These are phyloP conservation scores for Phoma sp. DNA, from an alignment of 2,329 filamentous ascomycete species.

Conservation along the genomic window DNA sequence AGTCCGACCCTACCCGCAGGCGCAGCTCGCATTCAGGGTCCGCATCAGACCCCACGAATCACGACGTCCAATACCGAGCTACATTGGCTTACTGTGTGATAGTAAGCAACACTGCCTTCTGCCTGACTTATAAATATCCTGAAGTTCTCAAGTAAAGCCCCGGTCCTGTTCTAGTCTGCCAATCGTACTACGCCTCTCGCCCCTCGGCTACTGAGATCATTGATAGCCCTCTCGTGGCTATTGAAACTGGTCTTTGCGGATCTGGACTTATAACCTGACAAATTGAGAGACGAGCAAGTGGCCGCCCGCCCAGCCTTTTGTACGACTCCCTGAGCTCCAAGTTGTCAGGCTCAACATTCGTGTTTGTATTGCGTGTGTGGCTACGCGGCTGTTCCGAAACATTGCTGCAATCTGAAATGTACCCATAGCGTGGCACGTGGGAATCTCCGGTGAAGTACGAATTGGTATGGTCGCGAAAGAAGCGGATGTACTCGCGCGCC, in stretches of 20 bases:
- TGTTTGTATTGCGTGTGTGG: constrained; percentile 13
- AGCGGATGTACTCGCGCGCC: constrained; percentile 52
- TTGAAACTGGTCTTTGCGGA: constrained; percentile 18
- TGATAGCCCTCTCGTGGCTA: constrained; percentile 26
- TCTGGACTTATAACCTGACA: constrained; percentile 10
- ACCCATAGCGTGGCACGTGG: constrained; percentile 25
- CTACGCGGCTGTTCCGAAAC: constrained; percentile 21
- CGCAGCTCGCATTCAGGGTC: too few relatives aligned
- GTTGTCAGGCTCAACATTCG: constrained; percentile 23
- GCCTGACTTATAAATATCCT: too few relatives aligned
- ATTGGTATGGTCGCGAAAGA: constrained; percentile 35
- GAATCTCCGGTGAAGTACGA: constrained; percentile 21
- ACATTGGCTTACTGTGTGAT: too few relatives aligned
- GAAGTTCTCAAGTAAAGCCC: too few relatives aligned
- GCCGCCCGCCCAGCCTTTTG: constrained; percentile 12
- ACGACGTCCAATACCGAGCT: too few relatives aligned
- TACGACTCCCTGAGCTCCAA: constrained; percentile 28
- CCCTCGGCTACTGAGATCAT: not conserved
- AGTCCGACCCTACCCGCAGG: too few relatives aligned
- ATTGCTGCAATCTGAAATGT: constrained; percentile 27
- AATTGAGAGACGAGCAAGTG: constrained; percentile 4
- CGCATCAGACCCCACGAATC: too few relatives aligned
- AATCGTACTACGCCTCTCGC: too few relatives aligned
- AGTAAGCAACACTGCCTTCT: too few relatives aligned
- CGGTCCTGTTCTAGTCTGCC: too few relatives aligned